phyloP scores from a whole-genome alignment of 2,329 filamentous ascomycete species.

The Coniochaeta ligniaria region DNA sequence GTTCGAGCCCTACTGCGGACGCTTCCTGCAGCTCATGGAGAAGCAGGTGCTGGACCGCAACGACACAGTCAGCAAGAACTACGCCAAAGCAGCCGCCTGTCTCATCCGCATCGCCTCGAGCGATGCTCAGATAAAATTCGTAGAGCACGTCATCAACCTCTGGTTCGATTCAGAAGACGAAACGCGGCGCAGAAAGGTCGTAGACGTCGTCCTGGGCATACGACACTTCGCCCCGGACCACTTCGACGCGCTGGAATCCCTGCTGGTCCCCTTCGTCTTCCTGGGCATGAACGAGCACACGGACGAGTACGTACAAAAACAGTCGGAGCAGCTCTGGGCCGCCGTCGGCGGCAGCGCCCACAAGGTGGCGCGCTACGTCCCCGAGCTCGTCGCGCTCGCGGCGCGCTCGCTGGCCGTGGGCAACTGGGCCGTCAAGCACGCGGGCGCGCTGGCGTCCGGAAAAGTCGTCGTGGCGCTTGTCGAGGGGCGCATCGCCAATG shows the following conservation, averaged over 20 bases:
- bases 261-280: constrained; percentile 80
- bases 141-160: constrained; percentile 50
- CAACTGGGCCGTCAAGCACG: constrained; percentile 87
- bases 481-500: constrained; percentile 48
- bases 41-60: constrained; percentile 86
- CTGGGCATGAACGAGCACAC: constrained; percentile 73
- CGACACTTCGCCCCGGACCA: constrained; percentile 85
- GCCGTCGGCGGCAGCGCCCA: constrained; percentile 83
- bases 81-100: constrained; percentile 82
- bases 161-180: constrained; percentile 83
- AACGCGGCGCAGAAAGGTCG: constrained; percentile 63
- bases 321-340: constrained; percentile 81
- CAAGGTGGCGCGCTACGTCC: constrained; percentile 74
- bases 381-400: constrained; percentile 69
- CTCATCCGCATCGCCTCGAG: constrained; percentile 56
- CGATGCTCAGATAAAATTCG: constrained; percentile 42
- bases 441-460: constrained; percentile 73
- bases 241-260: constrained; percentile 68
- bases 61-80: constrained; percentile 85
- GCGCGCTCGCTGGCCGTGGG: constrained; percentile 65
- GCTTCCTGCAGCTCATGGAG: constrained; percentile 70
- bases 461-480: constrained; percentile 61
- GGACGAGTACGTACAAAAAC: constrained; percentile 69
- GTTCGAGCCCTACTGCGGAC: constrained; percentile 67
- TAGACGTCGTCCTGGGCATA: constrained; percentile 75